These are phyloP conservation scores for Coffea eugenioides DNA, from an alignment of 257 asterid species.

Conservation along the genomic window DNA sequence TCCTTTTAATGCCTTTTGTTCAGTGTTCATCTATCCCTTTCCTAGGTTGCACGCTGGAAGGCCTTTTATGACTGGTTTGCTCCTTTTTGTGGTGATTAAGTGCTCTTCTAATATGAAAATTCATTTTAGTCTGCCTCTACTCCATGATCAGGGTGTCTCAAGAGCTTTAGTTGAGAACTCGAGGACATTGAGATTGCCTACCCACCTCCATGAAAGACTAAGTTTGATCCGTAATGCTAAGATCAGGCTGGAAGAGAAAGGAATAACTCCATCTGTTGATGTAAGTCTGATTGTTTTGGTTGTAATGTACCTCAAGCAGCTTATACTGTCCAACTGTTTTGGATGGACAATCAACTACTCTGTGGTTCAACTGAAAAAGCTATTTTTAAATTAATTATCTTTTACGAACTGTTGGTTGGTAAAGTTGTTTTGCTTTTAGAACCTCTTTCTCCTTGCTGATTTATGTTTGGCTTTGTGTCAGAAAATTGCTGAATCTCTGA, in stretches of 20 bases:
- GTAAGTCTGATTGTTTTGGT: slow-evolving; percentile 36
- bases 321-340: background rate
- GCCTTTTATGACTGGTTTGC: background rate
- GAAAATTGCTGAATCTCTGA: slow-evolving; percentile 85
- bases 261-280: slow-evolving; percentile 78
- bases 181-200: slow-evolving; percentile 79
- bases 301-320: slow-evolving; percentile 1
- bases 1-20: background rate
- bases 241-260: slow-evolving; percentile 67
- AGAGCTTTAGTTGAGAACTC: slow-evolving; percentile 84
- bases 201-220: slow-evolving; percentile 81
- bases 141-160: slow-evolving; percentile 70
- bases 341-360: background rate
- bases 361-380: background rate
- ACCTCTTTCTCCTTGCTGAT: slow-evolving; percentile 5
- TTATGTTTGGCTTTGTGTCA: slow-evolving; percentile 32
- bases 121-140: background rate
- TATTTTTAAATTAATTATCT: background rate
- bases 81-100: background rate
- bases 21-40: background rate
- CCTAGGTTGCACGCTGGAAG: background rate
- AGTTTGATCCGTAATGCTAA: slow-evolving; percentile 82
- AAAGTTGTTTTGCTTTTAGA: background rate
- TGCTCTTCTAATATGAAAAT: background rate
- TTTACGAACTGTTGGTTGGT: background rate